Evolutionary conservation across 805 yeast species (phyloP).

Genomic region (Hanseniaspora singularis): DNA sequence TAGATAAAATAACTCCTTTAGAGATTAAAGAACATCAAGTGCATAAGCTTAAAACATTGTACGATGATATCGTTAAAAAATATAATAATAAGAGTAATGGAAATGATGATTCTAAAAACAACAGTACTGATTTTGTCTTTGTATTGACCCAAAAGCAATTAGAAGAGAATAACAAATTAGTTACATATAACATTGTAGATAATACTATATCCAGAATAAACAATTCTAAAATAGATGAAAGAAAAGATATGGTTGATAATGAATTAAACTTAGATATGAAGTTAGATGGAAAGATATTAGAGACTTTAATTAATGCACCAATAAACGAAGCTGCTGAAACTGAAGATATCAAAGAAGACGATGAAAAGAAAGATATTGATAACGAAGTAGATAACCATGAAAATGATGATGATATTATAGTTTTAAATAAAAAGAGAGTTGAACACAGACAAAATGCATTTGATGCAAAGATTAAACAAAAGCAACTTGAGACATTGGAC

Average conservation of each 20-base stretch:
- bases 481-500: slow-evolving; percentile 5
- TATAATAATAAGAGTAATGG: no score
- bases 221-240: slow-evolving; percentile 18
- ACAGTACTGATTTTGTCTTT: no score
- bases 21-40: no score
- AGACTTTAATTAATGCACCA: not conserved
- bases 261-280: slow-evolving; percentile 15
- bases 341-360: no score
- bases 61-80: no score
- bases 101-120: no score
- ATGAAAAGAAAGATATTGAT: slow-evolving; percentile 5
- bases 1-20: no score
- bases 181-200: no score
- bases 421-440: slow-evolving; percentile 15
- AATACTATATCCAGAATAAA: no score
- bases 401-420: not conserved
- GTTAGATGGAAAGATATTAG: not conserved
- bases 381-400: slow-evolving; percentile 14
- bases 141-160: slow-evolving; percentile 18
- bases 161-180: not conserved
- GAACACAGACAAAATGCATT: slow-evolving; percentile 17
- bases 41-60: no score
- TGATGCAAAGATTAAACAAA: slow-evolving; percentile 12
- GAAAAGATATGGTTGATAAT: slow-evolving; percentile 17
- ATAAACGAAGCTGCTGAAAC: not conserved